phyloP scores from a whole-genome alignment of 2,329 filamentous ascomycete species.

The Hymenoscyphus infarciens region DNA sequence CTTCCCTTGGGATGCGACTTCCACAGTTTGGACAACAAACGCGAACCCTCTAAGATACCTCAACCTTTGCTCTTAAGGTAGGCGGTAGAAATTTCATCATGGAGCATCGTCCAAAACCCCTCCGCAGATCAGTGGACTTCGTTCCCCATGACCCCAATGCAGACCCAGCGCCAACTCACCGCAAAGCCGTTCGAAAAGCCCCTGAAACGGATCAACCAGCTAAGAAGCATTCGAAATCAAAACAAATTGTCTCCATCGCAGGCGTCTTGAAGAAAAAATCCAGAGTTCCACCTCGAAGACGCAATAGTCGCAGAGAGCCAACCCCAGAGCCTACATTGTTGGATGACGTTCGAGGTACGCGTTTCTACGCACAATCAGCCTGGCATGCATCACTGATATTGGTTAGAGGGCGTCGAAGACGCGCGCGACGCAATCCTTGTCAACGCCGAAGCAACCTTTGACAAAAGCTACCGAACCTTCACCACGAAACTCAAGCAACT shows the following conservation, averaged over 20 bases:
- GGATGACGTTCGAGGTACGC: conserved; percentile 18
- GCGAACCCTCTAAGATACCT: background rate
- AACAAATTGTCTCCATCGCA: conserved; percentile 22
- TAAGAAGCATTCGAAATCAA: conserved; percentile 4
- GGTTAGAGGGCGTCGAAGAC: conserved; percentile 24
- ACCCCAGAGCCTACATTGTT: conserved; percentile 17
- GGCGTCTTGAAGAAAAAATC: conserved; percentile 26
- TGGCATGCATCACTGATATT: conserved; percentile 6
- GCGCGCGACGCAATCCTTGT: conserved; percentile 19
- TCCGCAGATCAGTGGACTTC: background rate
- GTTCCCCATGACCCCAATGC: background rate
- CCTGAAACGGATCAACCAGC: background rate
- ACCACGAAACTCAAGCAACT: conserved; percentile 10
- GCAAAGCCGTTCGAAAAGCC: background rate
- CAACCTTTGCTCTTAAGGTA: background rate
- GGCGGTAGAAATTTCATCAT: background rate
- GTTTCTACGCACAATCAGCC: background rate
- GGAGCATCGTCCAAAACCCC: background rate
- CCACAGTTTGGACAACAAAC: background rate
- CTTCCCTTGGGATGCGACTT: background rate
- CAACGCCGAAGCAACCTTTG: conserved; percentile 18
- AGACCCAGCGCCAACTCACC: background rate
- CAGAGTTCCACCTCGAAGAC: conserved; percentile 14
- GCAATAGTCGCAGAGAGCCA: conserved; percentile 15
- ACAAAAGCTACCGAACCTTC: conserved; percentile 18